Base-by-base conservation (phyloP, 352 stramenopile species). In the Globisporangium parvum region DNA sequence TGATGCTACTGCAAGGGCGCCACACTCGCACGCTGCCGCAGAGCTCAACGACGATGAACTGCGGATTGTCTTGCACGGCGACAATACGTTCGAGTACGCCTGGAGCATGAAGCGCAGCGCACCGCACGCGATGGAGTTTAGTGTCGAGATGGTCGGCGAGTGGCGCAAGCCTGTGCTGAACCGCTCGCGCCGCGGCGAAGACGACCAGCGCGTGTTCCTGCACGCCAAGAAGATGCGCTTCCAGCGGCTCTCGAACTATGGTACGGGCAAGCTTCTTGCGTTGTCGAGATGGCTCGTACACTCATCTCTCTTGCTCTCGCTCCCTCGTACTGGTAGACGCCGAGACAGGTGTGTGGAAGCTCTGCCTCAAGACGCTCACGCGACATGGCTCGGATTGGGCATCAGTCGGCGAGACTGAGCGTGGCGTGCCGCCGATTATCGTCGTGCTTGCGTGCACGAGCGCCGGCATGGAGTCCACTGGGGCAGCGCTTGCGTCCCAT, bases 71-170 rank as follows among this genome's bases (percentile, higher is more conserved):
- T 69, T 93, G 8, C 79, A 93, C 57, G 81, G 80, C 3, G 81
- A 93, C 63, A 92, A 90, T 59, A 77, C 77, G 6, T 93, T 93
- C 47, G 79, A 92, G 49, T 93, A 93, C 55, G 15, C 65, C 26
- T 92, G 80, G 81, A 82, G 59, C 18, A 69, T 91, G 70, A 74
- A 69, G 24, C 73, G 80, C 12, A 73, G 56, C 21, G 71, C 64
- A 9, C 57, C 64, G 11, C 73, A 80, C 1, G 70, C 78, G 14
- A 91, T 89, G 77, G 77, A 93, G 60, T 81, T 88, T 45, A 66
- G 48, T 4, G 74, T 92, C 12, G 77, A 92, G 51, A 85, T 93
- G 49, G 57, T 61, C 2, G 84, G 84, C 12, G 41, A 23, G 31
- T 93, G 84, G 84, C 63, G 41, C 47, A 93, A 91, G 56, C 77